Conservation (phyloP, 2,329 filamentous ascomycete species). For the Cytospora piceae region DNA sequence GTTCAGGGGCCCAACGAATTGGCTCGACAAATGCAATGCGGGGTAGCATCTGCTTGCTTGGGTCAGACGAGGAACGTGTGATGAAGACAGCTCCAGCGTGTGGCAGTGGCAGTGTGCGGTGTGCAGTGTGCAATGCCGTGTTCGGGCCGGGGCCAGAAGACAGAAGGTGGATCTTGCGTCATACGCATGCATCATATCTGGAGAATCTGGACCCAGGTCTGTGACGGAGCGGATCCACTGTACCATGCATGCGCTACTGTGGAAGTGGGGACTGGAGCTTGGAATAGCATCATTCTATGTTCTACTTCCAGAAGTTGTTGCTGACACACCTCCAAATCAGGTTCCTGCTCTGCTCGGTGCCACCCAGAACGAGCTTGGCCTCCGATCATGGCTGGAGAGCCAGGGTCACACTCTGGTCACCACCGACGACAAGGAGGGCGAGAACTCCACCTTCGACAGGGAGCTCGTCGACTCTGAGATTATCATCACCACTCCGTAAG, state of each 20-base stretch:
- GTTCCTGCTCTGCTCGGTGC: constrained; percentile 87
- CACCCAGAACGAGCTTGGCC: constrained; percentile 96
- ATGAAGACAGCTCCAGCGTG: too few relatives aligned
- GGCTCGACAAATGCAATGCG: constrained; percentile 21
- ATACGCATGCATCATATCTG: neutral
- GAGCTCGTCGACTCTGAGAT: constrained; percentile 96
- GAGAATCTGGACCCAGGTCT: too few relatives aligned
- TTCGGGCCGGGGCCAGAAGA: neutral
- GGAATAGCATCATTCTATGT: neutral
- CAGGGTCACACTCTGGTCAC: constrained; percentile 96
- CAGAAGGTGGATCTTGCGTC: neutral
- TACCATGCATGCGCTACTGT: neutral
- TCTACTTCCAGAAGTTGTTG: neutral
- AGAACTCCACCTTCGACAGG: constrained; percentile 90
- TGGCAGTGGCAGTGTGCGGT: neutral
- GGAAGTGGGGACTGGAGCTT: neutral
- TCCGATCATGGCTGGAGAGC: constrained; percentile 97
- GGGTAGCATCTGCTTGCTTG: constrained; percentile 8
- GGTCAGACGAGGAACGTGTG: neutral
- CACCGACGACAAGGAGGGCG: constrained; percentile 95
- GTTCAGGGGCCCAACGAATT: constrained; percentile 14
- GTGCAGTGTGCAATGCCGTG: neutral
- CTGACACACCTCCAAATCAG: constrained; percentile 41
- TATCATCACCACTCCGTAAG: constrained; percentile 97
- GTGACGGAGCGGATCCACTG: neutral